A percentile compares a stretch with the other conserved stretches of the same genome.
These are phyloP conservation scores for Coemansia sp. DNA, from an alignment of 192 early-diverging fungal genomes.

Conservation along the genomic window DNA sequence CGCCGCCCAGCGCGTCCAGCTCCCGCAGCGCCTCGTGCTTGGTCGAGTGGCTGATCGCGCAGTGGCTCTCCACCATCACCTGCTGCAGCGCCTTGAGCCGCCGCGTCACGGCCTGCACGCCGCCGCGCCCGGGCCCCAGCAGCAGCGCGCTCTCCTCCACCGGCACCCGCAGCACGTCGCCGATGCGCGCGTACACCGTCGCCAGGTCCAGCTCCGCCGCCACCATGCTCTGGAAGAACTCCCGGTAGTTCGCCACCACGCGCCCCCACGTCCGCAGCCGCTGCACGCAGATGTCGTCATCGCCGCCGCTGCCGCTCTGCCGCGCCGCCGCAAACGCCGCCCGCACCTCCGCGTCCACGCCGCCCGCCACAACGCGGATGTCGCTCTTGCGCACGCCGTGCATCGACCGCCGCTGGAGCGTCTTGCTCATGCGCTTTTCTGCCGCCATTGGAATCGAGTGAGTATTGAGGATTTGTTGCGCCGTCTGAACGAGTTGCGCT, in stretches of 20 bases:
- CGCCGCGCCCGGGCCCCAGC: constrained; percentile 13
- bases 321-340: constrained; percentile 20
- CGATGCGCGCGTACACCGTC: constrained; percentile 47
- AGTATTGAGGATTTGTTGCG: too few species aligned
- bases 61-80: constrained; percentile 42
- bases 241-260: constrained; percentile 34
- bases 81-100: constrained; percentile 43
- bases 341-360: neutral
- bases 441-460: too few species aligned
- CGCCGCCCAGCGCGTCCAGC: constrained; percentile 10
- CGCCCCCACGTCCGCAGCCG: constrained; percentile 36
- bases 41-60: constrained; percentile 26
- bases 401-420: constrained; percentile 16
- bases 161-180: constrained; percentile 41
- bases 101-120: constrained; percentile 21
- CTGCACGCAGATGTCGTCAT: constrained; percentile 39
- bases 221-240: constrained; percentile 46
- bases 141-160: constrained; percentile 27
- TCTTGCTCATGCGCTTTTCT: constrained; percentile 9
- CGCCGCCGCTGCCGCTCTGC: constrained; percentile 35
- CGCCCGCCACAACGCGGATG: constrained; percentile 27
- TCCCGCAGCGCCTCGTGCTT: constrained; percentile 15
- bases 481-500: too few species aligned
- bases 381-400: constrained; percentile 41
- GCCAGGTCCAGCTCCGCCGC: constrained; percentile 47